A percentile compares a stretch with the other conserved stretches of the same genome.
phyloP scores from a whole-genome alignment of 2,329 filamentous ascomycete species.

The Ceratocystis colombiana region DNA sequence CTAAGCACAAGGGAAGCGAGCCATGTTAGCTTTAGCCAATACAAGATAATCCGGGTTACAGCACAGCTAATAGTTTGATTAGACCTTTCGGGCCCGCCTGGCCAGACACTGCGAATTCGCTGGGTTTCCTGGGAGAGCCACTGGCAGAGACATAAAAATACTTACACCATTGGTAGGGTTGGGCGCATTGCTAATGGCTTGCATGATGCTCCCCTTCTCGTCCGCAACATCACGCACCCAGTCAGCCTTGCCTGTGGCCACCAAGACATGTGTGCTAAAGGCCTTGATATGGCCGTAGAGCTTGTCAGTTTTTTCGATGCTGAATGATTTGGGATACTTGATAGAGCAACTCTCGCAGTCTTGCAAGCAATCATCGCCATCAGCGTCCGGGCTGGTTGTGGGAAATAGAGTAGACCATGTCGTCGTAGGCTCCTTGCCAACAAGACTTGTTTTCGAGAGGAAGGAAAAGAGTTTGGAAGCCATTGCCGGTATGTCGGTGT shows the following conservation, averaged over 20 bases:
- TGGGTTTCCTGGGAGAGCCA: too few species aligned
- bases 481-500: slow-evolving; percentile 30
- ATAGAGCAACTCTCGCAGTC: slow-evolving; percentile 77
- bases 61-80: neutral
- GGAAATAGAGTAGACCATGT: slow-evolving; percentile 52
- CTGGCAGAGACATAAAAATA: slow-evolving; percentile 26
- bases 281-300: slow-evolving; percentile 78
- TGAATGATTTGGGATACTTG: slow-evolving; percentile 60
- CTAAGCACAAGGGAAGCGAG: slow-evolving; percentile 35
- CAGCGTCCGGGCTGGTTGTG: slow-evolving; percentile 60
- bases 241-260: slow-evolving; percentile 91
- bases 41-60: neutral
- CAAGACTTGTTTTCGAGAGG: slow-evolving; percentile 32
- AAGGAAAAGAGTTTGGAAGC: slow-evolving; percentile 37
- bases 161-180: slow-evolving; percentile 59
- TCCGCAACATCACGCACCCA: slow-evolving; percentile 85
- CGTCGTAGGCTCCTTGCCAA: slow-evolving; percentile 26
- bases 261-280: slow-evolving; percentile 80
- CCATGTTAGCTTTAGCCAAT: slow-evolving; percentile 1
- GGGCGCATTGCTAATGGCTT: slow-evolving; percentile 52
- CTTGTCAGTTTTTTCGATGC: slow-evolving; percentile 65
- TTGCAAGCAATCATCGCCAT: slow-evolving; percentile 79
- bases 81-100: neutral
- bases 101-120: neutral
- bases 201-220: slow-evolving; percentile 77